phyloP scores from a whole-genome alignment of 805 yeast species.

The Zygosaccharomyces siamensis region DNA sequence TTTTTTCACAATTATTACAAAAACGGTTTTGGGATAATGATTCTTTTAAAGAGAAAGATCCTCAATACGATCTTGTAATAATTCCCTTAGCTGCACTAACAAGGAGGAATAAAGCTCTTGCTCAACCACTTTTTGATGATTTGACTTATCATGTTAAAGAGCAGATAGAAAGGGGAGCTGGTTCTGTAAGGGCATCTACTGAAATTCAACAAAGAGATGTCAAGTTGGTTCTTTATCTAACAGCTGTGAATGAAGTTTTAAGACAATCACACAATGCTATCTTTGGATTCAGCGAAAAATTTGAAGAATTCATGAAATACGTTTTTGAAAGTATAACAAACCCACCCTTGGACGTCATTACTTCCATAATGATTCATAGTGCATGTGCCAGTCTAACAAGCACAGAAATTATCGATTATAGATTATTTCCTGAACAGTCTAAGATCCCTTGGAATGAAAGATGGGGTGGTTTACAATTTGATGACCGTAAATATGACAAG shows the following conservation, averaged over 20 bases:
- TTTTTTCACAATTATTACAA: slow-evolving; percentile 38
- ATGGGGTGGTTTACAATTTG: slow-evolving; percentile 76
- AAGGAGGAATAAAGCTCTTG: slow-evolving; percentile 43
- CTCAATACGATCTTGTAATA: slow-evolving; percentile 63
- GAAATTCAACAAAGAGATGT: slow-evolving; percentile 77
- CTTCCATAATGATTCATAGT: slow-evolving; percentile 63
- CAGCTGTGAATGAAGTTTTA: slow-evolving; percentile 63
- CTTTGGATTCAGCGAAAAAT: slow-evolving; percentile 41
- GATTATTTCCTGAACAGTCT: slow-evolving; percentile 48
- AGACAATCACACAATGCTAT: slow-evolving; percentile 59
- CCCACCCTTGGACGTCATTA: slow-evolving; percentile 56
- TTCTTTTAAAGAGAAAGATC: slow-evolving; percentile 53
- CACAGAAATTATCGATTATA: slow-evolving; percentile 52
- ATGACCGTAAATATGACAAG: slow-evolving; percentile 43
- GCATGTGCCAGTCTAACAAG: slow-evolving; percentile 58
- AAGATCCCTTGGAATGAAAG: slow-evolving; percentile 39
- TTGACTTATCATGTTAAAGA: slow-evolving; percentile 46
- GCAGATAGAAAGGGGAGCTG: slow-evolving; percentile 79
- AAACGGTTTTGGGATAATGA: slow-evolving; percentile 43
- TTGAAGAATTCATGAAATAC: slow-evolving; percentile 37
- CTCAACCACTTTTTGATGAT: slow-evolving; percentile 24
- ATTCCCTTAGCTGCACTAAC: slow-evolving; percentile 69
- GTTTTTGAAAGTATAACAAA: slow-evolving; percentile 33
- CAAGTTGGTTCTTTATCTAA: slow-evolving; percentile 63
- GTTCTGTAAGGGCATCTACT: slow-evolving; percentile 57